A percentile compares a stretch with the other conserved stretches of the same genome.
These are phyloP conservation scores for Fusarium bulbicola DNA, from an alignment of 2,329 filamentous ascomycete genomes.

Conservation along the genomic window DNA sequence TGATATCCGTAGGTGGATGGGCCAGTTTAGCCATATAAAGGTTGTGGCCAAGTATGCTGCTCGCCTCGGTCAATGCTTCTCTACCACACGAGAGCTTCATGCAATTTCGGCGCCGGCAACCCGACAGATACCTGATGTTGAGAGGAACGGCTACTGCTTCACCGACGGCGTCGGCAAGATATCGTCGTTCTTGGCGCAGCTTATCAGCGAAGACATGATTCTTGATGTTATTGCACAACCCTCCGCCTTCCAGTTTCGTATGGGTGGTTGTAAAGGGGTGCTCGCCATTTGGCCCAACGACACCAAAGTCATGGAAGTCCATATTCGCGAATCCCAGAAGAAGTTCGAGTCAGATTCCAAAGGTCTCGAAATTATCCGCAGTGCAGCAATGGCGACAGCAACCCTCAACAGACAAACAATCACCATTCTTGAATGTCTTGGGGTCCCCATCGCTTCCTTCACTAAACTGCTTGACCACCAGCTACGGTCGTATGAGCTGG, in stretches of 20 bases:
- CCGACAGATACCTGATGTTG: conserved; percentile 74
- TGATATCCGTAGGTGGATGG: conserved; percentile 87
- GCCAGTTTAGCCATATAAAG: conserved; percentile 81
- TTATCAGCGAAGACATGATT: conserved; percentile 76
- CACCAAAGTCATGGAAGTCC: conserved; percentile 72
- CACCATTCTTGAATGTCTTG: conserved; percentile 80
- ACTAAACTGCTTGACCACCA: conserved; percentile 72
- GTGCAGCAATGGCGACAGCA: conserved; percentile 78
- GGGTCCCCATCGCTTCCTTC: conserved; percentile 75
- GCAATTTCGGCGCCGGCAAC: conserved; percentile 68
- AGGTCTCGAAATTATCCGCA: conserved; percentile 85
- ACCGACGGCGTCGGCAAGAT: conserved; percentile 95
- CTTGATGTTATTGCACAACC: conserved; percentile 68
- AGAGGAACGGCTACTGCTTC: conserved; percentile 75
- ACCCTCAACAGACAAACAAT: conserved; percentile 93
- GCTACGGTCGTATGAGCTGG: conserved; percentile 72
- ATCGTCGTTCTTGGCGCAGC: conserved; percentile 77
- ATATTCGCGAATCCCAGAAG: conserved; percentile 83
- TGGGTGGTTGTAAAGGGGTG: conserved; percentile 93
- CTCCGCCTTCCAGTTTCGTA: conserved; percentile 89
- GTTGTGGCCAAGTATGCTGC: conserved; percentile 91
- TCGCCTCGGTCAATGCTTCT: conserved; percentile 93
- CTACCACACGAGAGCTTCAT: conserved; percentile 82
- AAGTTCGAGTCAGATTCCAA: conserved; percentile 82
- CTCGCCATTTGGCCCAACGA: conserved; percentile 78